These are phyloP conservation scores for Plectosphaerella plurivora DNA, from an alignment of 2,329 filamentous ascomycete species.

Conservation along the genomic window DNA sequence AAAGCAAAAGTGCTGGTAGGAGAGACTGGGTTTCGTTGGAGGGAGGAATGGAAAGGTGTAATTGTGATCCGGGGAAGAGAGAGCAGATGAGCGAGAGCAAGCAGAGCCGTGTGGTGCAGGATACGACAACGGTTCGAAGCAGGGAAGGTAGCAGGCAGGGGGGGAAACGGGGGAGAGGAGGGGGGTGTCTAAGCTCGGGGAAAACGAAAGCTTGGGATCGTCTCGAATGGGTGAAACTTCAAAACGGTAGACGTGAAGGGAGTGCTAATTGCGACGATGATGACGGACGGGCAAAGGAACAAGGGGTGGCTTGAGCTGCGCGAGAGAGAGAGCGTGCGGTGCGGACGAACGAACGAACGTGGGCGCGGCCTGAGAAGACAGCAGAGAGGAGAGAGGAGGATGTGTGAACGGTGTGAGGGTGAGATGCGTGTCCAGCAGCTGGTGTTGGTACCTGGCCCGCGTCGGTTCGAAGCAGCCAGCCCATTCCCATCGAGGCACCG, in stretches of 20 bases:
- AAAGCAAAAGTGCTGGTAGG: too few species aligned
- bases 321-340: too few species aligned
- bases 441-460: too few species aligned
- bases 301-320: neutral
- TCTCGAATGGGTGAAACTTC: neutral
- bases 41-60: neutral
- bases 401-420: too few species aligned
- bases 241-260: neutral
- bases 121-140: too few species aligned
- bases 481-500: too few species aligned
- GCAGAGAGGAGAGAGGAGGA: neutral
- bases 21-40: conserved; percentile 5
- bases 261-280: neutral
- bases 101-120: conserved; percentile 4
- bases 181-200: conserved; percentile 4
- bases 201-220: neutral
- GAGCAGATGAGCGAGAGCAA: conserved; percentile 10
- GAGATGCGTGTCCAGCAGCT: too few species aligned
- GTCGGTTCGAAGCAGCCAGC: too few species aligned
- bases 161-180: conserved; percentile 14
- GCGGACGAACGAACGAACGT: neutral
- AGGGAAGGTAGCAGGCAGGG: too few species aligned
- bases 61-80: neutral
- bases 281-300: neutral
- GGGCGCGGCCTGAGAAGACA: conserved; percentile 3